Evolutionary conservation across 345 rosid genomes (phyloP).

Genomic region (Gossypium australe): DNA sequence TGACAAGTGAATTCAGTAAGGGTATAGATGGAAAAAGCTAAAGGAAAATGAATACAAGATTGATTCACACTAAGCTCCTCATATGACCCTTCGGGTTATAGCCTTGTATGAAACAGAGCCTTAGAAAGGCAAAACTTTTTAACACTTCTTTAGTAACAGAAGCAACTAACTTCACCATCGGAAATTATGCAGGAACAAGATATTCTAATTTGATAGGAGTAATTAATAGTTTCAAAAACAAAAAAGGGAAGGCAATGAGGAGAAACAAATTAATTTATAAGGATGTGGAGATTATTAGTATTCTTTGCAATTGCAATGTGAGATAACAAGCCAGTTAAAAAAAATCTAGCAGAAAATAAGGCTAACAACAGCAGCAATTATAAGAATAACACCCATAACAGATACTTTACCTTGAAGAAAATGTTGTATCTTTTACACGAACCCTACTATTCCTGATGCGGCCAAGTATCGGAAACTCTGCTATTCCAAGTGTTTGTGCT

Average conservation of each 20-base stretch:
- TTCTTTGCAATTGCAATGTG: background rate
- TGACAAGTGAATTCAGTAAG: background rate
- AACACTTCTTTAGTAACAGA: background rate
- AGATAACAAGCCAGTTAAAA: background rate
- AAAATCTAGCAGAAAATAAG: background rate
- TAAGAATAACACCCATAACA: background rate
- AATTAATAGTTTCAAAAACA: background rate
- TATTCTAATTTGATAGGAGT: background rate
- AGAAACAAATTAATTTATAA: background rate
- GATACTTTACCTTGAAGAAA: slow-evolving; percentile 75
- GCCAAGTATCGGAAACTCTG: slow-evolving; percentile 84
- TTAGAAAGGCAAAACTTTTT: background rate
- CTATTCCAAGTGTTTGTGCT: slow-evolving; percentile 76
- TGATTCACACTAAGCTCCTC: background rate
- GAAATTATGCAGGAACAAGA: background rate
- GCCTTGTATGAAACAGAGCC: background rate
- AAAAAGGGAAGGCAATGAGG: background rate
- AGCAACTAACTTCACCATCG: background rate
- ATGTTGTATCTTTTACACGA: slow-evolving; percentile 77
- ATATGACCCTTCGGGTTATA: background rate
- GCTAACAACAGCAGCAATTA: background rate
- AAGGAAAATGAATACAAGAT: background rate
- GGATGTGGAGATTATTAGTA: background rate
- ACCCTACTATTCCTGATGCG: slow-evolving; percentile 83
- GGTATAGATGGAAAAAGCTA: background rate